Base-by-base conservation (phyloP, 805 yeast species). In the Pichia exigua region DNA sequence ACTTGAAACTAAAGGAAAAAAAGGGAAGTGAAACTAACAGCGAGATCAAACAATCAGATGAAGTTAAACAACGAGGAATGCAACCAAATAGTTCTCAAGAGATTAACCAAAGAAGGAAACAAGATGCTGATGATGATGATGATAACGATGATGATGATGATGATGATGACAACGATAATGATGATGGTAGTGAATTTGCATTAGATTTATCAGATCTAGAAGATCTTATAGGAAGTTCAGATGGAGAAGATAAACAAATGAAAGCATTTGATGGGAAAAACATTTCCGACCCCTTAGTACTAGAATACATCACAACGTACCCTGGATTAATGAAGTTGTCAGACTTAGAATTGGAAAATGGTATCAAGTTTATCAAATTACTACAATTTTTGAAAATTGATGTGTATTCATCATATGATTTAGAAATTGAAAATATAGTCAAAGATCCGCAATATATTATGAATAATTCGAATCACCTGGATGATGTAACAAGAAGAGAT, bases 371-470 rank as follows among this genome's bases (percentile, higher is more conserved):
- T 38, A 5, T 58, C 2, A 28, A 44, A 17, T 18, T 56, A 41
- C 49, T 58, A 24, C 47, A 53, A 21, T 12, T 17, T 21, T 7
- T 38, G 21, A 26, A 47, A 27, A 40, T 51, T 12, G 54, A 57
- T 35, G 42, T 51, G 8, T 58, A 26, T 41, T 54, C 62, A 10
- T 54, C 59, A 10, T 58, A 52, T 44, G 59, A 59, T 43, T 42
- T 59, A 15, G 61, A 58, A 47, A 44, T 54, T n/a, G 58, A 51
- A 3, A 53, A 50, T 7, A 45, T 68, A 9, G 40, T 58, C 11
- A 46, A 55, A 40, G 52, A 54, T 18, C 63, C 69, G 0, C 60
- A 54, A 26, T 67, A 55, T 48, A 54, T 54, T 18, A 57, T 51
- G 2, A 10, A 46, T 9, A 9, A 32, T 5, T 44, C 45, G 21